Percentiles rank a stretch among this genome's conserved stretches.
phyloP scores from a whole-genome alignment of 345 rosid species.

The Citropsis articulata region DNA sequence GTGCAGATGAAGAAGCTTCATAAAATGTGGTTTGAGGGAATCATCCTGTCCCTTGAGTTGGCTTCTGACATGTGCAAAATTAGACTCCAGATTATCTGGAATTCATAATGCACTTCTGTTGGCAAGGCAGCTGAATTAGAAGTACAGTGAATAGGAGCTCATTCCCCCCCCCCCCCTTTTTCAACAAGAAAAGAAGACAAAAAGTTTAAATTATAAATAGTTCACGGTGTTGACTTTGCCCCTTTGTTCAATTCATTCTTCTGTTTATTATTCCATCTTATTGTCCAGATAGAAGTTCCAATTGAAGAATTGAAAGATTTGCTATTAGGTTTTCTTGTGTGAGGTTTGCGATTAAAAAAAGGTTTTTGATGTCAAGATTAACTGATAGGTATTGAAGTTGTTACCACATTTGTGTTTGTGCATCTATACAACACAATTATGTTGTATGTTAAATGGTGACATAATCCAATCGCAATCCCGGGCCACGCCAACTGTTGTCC shows the following conservation, averaged over 20 bases:
- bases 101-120: slow-evolving; percentile 17
- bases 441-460: neutral
- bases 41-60: slow-evolving; percentile 13
- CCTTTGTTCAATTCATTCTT: slow-evolving; percentile 25
- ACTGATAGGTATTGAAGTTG: neutral
- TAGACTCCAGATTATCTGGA: slow-evolving; percentile 15
- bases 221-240: slow-evolving; percentile 27
- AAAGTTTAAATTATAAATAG: slow-evolving; percentile 37
- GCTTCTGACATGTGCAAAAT: slow-evolving; percentile 17
- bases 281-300: slow-evolving; percentile 11
- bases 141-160: slow-evolving; percentile 40
- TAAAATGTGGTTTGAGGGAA: slow-evolving; percentile 9
- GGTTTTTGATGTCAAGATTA: slow-evolving; percentile 8
- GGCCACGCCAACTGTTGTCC: neutral
- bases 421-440: neutral
- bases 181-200: slow-evolving; percentile 15
- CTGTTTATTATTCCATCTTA: neutral
- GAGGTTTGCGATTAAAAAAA: slow-evolving; percentile 30
- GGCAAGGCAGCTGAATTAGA: slow-evolving; percentile 30
- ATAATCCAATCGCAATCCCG: neutral
- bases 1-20: slow-evolving; percentile 23
- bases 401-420: neutral
- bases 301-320: slow-evolving; percentile 11
- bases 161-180: neutral
- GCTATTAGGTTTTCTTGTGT: slow-evolving; percentile 21